Evolutionary conservation across 148 eudicot genomes (phyloP).

Genomic region (Chenopodium album): DNA sequence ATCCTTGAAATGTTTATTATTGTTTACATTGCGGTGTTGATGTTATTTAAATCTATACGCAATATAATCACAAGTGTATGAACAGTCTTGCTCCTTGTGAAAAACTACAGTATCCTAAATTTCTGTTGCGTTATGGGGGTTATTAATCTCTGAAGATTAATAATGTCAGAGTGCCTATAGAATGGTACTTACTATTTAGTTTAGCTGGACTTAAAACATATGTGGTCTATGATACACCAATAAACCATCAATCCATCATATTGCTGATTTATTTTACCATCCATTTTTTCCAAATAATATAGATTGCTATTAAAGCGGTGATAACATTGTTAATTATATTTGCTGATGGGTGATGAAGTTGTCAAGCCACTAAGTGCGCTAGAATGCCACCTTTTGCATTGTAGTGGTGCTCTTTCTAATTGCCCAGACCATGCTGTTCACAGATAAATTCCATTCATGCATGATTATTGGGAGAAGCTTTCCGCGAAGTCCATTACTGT

Average conservation of each 20-base stretch:
- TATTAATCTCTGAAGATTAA: not conserved
- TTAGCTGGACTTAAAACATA: not conserved
- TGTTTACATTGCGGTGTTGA: not conserved
- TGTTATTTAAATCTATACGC: not conserved
- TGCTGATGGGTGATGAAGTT: not conserved
- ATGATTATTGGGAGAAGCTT: not conserved
- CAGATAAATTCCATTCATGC: not conserved
- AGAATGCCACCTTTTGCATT: not conserved
- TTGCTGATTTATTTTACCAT: not conserved
- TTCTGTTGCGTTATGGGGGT: not conserved
- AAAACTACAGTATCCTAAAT: not conserved
- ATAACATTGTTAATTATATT: not conserved
- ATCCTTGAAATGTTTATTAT: not conserved
- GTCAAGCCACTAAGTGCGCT: constrained; percentile 2
- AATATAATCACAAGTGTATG: not conserved
- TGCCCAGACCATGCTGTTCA: not conserved
- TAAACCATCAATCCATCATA: not conserved
- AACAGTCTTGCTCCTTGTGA: not conserved
- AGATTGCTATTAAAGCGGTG: not conserved
- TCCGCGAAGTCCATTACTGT: not conserved
- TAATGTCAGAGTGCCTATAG: not conserved
- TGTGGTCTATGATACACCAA: not conserved
- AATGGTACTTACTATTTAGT: not conserved
- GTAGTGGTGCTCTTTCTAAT: not conserved
- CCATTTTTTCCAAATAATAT: not conserved